phyloP scores from a whole-genome alignment of 2,329 filamentous ascomycete species.

The Paecilomyces variotii region DNA sequence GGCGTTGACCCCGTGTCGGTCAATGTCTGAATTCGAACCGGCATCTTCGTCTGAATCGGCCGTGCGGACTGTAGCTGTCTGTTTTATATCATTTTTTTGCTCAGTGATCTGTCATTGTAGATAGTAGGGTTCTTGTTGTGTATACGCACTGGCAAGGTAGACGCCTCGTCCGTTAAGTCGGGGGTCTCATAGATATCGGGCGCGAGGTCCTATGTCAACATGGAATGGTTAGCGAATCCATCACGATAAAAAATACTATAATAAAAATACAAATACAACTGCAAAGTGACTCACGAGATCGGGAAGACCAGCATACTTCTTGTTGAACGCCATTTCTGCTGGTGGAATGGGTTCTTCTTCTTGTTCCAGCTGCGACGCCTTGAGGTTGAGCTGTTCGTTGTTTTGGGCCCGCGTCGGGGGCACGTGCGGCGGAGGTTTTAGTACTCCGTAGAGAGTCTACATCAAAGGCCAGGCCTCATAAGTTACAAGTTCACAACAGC shows the following conservation, averaged over 20 bases:
- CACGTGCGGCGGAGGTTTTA: background rate
- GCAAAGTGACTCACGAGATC: slow-evolving; percentile 53
- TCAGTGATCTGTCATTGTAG: background rate
- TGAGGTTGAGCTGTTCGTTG: background rate
- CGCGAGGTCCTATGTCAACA: slow-evolving; percentile 62
- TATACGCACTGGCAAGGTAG: slow-evolving; percentile 64
- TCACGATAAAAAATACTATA: background rate
- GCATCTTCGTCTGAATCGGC: slow-evolving; percentile 51
- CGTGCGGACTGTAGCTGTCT: slow-evolving; percentile 51
- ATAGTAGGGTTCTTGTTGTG: background rate
- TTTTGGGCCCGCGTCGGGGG: background rate
- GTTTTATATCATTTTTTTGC: slow-evolving; percentile 40
- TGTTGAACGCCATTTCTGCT: slow-evolving; percentile 59
- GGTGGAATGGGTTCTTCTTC: background rate
- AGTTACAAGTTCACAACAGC: background rate
- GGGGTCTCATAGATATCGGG: slow-evolving; percentile 97
- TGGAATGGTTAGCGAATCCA: background rate
- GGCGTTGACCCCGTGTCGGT: slow-evolving; percentile 66
- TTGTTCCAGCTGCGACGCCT: background rate
- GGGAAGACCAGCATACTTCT: slow-evolving; percentile 74
- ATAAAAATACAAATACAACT: background rate
- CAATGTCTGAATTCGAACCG: slow-evolving; percentile 53
- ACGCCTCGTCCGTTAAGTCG: slow-evolving; percentile 81
- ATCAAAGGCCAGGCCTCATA: background rate
- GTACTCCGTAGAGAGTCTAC: too few species aligned